Evolutionary conservation across 768 basidiomycete genomes (phyloP), one percentile per base, ranked within the genome.

Genomic region (Termitomyces sp.): DNA sequence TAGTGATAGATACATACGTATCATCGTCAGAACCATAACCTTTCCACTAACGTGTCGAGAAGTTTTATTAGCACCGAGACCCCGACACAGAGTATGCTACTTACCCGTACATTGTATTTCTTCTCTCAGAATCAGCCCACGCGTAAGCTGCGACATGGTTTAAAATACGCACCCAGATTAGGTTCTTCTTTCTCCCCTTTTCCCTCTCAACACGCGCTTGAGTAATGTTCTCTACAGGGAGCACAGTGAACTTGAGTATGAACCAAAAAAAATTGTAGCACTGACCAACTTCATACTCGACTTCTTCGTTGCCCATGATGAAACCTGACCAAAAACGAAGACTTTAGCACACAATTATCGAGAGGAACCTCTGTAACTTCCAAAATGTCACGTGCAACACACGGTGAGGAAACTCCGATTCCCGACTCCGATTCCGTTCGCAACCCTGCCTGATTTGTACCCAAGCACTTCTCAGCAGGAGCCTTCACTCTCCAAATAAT

Each of bases 211-310:
- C 77, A 27, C 76, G 77, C 36, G 88, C 88, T 57, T 74, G 72
- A 3, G 76, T 68, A 44, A 88, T 75, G 22, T 76, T 77, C 67
- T 88, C 86, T 88, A 59, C 5, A 61, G 33, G 34, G 4, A 58
- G 8, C 24, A 55, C 20, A 56, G 58, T 52, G 16, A 49, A 39
- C 56, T 24, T 30, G 36, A 51, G 12, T 36, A 27, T 42, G 57
- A 52, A 11, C 51, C 7, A 0, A 56, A 11, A 1, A n/a, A 62
- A 13, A 22, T 41, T 24, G 61, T 37, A 36, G 54, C 15, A 73
- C 86, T 73, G 58, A 85, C 87, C 87, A 60, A 89, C 86, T 82
- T 86, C 85, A 67, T 86, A 89, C 66, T 86, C 84, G 55, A 72
- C 75, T 57, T 77, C 76, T 46, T 72, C 75, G 63, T 73, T 74